Conservation (phyloP, 495 filamentous ascomycete species). For the Daldinia bambusicola region DNA sequence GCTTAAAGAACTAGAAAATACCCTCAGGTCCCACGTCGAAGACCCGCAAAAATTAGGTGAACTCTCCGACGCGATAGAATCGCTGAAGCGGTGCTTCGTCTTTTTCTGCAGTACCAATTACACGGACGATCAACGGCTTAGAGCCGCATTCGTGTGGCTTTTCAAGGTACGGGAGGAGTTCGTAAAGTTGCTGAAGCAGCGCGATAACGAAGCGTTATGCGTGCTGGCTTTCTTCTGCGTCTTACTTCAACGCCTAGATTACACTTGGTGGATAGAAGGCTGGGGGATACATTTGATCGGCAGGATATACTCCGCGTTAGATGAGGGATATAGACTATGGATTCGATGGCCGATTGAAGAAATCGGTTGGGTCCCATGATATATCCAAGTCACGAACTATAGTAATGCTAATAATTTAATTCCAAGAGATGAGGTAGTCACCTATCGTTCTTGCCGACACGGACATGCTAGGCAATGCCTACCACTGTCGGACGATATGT, state of each 20-base stretch:
- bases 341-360: constrained; percentile 57
- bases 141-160: constrained; percentile 55
- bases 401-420: neutral
- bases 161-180: constrained; percentile 48
- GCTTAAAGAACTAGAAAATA: constrained; percentile 40
- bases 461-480: neutral
- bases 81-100: constrained; percentile 38
- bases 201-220: constrained; percentile 51
- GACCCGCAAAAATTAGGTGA: constrained; percentile 29
- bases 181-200: constrained; percentile 47
- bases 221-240: constrained; percentile 57
- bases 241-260: constrained; percentile 50
- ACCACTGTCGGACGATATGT: neutral
- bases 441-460: too few relatives aligned
- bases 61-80: constrained; percentile 31
- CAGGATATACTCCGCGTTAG: constrained; percentile 50
- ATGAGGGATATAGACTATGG: constrained; percentile 55
- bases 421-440: neutral
- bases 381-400: neutral
- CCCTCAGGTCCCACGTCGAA: constrained; percentile 28
- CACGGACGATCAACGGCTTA: constrained; percentile 41
- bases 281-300: constrained; percentile 53
- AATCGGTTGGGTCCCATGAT: constrained; percentile 50
- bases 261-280: constrained; percentile 57
- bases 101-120: constrained; percentile 25